phyloP scores from a whole-genome alignment of 2,329 filamentous ascomycete species.

The Sporothrix humicola region DNA sequence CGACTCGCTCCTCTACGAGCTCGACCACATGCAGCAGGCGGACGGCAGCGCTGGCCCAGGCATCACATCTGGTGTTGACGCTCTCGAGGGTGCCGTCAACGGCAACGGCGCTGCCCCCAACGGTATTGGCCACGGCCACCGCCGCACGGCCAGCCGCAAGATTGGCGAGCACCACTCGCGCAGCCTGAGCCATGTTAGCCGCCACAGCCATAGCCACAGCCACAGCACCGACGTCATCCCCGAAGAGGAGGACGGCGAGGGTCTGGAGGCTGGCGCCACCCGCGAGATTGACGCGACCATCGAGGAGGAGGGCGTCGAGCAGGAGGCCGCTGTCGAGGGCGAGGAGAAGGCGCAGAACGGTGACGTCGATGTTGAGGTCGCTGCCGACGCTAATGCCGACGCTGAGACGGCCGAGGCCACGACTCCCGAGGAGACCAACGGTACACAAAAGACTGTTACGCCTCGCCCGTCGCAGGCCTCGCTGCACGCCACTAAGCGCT shows the following conservation, averaged over 20 bases:
- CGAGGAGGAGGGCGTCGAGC: constrained; percentile 42
- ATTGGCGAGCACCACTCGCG: constrained; percentile 57
- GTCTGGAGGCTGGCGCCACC: not conserved
- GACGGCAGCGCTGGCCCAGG: constrained; percentile 26
- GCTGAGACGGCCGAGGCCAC: not conserved
- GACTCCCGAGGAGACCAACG: not conserved
- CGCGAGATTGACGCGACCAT: constrained; percentile 35
- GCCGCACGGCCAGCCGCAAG: constrained; percentile 50
- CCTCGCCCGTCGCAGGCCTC: constrained; percentile 38
- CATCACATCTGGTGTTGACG: not conserved
- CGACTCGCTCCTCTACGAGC: constrained; percentile 87
- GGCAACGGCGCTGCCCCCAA: constrained; percentile 42
- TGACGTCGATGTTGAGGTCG: not conserved
- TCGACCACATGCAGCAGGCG: constrained; percentile 76
- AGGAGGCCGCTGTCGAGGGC: constrained; percentile 47
- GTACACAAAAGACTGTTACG: constrained; percentile 33
- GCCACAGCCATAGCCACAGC: constrained; percentile 52
- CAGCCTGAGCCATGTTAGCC: constrained; percentile 60
- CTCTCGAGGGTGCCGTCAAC: not conserved
- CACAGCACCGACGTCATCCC: constrained; percentile 58
- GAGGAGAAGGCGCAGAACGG: constrained; percentile 38
- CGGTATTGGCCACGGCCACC: constrained; percentile 52
- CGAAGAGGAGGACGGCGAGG: constrained; percentile 55
- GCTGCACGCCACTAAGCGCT: not conserved
- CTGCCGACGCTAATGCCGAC: not conserved